Base-by-base conservation (phyloP, 495 filamentous ascomycete genomes). In the Neurospora cerealis region DNA sequence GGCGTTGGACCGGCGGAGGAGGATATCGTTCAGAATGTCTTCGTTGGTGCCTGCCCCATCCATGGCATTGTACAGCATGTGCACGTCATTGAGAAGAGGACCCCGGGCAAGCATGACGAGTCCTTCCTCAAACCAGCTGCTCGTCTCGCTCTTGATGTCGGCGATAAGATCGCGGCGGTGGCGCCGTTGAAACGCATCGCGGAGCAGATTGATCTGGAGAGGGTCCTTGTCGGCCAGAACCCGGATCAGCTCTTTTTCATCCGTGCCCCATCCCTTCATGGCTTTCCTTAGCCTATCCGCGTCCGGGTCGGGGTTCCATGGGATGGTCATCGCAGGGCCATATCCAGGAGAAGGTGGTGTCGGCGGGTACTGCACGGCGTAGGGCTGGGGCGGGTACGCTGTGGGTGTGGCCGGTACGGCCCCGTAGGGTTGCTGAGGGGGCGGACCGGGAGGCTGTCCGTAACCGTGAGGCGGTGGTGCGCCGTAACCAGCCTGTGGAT, bases 261-360 rank as follows among this genome's bases (percentile, higher is more conserved):
- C 90, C 0, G 95, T 97, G 60, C 94, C 95, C 73, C 96, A 91
- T 9, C 95, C 93, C 83, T 96, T 96, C 92, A 97, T 97, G 3
- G 95, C 93, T 76, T 87, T 88, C 71, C 93, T 86, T 32, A 97
- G 85, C 10, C 81, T 85, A 69, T 93, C 87, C 0, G 93, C 92
- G 73, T 96, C 89, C 2, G 81, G 78, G 3, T 82, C 85, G 69
- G 87, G 89, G 73, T 94, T 89, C 78, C 88, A 91, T 6, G 85
- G 86, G 34, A 92, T 92, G 24, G 85, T 80, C 76, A 90, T 88
- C 4, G 87, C 85, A 6, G 89, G 86, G 0, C 85, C 85, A 72
- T 93, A 93, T 42, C 92, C 91, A 0, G 83, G 79, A 0, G 90
- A 90, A 5, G 91, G 88, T 7, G 83, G 77, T 0, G 88, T 86